phyloP scores from a whole-genome alignment of 1,139 yeast species.

The Zygosaccharomyces sapae region DNA sequence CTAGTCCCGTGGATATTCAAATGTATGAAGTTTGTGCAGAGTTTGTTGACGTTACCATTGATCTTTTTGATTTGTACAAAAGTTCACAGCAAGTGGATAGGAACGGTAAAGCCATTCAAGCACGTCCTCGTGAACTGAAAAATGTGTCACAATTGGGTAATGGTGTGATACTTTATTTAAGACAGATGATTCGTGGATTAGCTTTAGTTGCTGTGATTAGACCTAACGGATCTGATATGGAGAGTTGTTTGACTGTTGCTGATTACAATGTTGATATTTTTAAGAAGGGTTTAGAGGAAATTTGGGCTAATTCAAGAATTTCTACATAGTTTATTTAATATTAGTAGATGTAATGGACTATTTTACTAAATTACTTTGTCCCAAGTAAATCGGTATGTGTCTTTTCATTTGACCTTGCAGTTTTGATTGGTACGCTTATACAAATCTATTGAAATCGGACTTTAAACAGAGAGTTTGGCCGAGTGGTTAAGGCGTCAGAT shows the following conservation, averaged over 20 bases:
- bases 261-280: constrained; percentile 87
- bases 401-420: no score
- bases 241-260: constrained; percentile 63
- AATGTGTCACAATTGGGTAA: constrained; percentile 74
- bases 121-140: constrained; percentile 43
- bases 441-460: no score
- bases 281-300: constrained; percentile 70
- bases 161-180: constrained; percentile 76
- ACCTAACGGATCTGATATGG: constrained; percentile 50
- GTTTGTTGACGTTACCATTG: constrained; percentile 90
- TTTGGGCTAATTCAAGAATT: constrained; percentile 51
- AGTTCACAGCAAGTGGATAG: constrained; percentile 27
- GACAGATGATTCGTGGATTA: constrained; percentile 88
- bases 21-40: constrained; percentile 97
- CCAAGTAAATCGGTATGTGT: no score
- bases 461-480: constrained; percentile 38
- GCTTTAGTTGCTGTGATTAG: constrained; percentile 86
- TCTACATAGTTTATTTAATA: constrained; percentile 1
- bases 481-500: constrained; percentile 48
- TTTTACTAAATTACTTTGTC: no score
- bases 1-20: constrained; percentile 91
- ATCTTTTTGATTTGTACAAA: constrained; percentile 70
- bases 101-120: constrained; percentile 12
- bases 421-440: no score
- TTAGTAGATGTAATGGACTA: not conserved